Evolutionary conservation across 805 yeast species (phyloP), one percentile per base, ranked within the genome.

Genomic region (Clavispora fructus): DNA sequence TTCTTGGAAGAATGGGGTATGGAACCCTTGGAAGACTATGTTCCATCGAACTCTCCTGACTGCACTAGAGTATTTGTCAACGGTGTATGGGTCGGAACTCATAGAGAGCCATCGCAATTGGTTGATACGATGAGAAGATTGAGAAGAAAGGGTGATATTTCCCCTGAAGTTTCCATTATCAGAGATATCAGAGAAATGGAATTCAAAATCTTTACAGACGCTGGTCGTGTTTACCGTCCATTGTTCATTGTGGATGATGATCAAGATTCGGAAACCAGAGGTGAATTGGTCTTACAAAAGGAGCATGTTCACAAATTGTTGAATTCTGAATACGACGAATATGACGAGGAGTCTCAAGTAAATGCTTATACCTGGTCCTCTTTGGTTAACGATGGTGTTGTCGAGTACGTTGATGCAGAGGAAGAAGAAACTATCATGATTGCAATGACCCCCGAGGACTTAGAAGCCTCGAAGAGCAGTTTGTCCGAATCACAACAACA

Each of bases 51-150:
- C 53, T 83, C 89, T 45, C 91, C 92, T 39, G 88, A 87, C 62
- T 88, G 95, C 30, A 91, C 97, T 2, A 81, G 96, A 68, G 91
- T 94, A 45, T 94, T 94, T 64, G 95, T 94, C 44, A 94, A 94
- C 63, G 99, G 99, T 78, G 97, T 92, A 45, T 94, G 99, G 99
- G 95, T 91, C 43, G 99, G 99, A 73, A 92, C 95, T 33, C 98
- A 92, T 64, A 82, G 96, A 71, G 96, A 92, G 56, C 97, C 99
- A 32, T 87, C 91, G n/a, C 80, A 82, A 64, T 78, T 94, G 61
- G 92, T 88, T 46, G 91, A 86, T 41, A 91, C 97, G 17, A 85
- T 94, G 82, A 82, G 94, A 63, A 82, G 86, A 46, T 77, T 94
- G 63, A 82, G 99, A 73, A 85, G 99, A 77, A 85, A 83, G 63